phyloP scores from a whole-genome alignment of 768 basidiomycete species.

The Clitopilus hobsonii region DNA sequence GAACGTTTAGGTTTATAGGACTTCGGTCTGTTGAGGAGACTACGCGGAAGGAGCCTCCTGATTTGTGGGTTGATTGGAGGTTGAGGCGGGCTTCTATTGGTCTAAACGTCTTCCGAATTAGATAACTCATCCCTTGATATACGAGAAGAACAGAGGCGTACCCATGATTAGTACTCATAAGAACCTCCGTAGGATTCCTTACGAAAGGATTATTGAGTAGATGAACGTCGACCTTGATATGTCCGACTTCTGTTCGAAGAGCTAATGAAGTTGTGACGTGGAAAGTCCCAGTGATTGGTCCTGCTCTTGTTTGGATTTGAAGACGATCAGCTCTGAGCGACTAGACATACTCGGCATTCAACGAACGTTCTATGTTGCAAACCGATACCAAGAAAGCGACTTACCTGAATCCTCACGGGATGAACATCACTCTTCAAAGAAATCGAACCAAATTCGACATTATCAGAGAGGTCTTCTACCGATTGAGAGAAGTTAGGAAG shows the following conservation, averaged over 20 bases:
- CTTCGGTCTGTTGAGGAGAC: neutral
- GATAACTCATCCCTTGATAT: neutral
- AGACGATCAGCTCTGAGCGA: neutral
- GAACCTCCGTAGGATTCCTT: neutral
- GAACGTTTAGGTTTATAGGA: neutral
- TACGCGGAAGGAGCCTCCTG: neutral
- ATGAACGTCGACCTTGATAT: neutral
- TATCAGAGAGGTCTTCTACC: conserved; percentile 18
- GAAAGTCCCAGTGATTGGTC: neutral
- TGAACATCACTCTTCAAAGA: neutral
- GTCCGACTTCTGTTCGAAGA: neutral
- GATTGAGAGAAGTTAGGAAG: conserved; percentile 34
- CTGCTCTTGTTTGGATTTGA: neutral
- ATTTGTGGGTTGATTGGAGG: neutral
- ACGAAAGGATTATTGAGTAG: neutral
- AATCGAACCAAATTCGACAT: neutral
- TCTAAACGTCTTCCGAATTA: neutral
- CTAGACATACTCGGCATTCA: neutral
- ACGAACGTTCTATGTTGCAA: neutral
- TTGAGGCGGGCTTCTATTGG: neutral
- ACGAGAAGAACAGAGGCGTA: neutral
- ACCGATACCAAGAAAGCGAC: neutral
- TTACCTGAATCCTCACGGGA: conserved; percentile 1
- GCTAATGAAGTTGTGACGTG: neutral
- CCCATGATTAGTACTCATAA: neutral